Evolutionary conservation across 2,329 filamentous ascomycete genomes (phyloP).

Genomic region (Aspergillus uvarum): DNA sequence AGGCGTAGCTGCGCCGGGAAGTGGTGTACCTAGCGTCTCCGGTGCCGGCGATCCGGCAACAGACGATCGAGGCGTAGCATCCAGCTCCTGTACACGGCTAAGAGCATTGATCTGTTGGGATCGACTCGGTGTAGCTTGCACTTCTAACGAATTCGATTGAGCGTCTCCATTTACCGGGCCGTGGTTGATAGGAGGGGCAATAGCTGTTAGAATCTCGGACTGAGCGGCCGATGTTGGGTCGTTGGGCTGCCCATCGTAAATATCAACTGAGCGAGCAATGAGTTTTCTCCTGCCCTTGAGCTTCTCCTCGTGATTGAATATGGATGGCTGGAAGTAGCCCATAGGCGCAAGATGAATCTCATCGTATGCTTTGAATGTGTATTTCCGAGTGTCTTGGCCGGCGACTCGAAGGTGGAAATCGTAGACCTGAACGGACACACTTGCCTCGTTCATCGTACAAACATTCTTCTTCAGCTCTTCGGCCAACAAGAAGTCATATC

Average conservation of each 20-base stretch:
- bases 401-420: constrained; percentile 89
- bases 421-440: constrained; percentile 82
- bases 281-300: constrained; percentile 75
- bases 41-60: constrained; percentile 84
- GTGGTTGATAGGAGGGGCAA: constrained; percentile 42
- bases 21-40: constrained; percentile 70
- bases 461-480: constrained; percentile 94
- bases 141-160: constrained; percentile 26
- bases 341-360: constrained; percentile 92
- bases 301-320: constrained; percentile 83
- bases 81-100: constrained; percentile 65
- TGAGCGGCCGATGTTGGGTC: constrained; percentile 87
- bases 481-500: constrained; percentile 89
- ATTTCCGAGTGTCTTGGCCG: constrained; percentile 86
- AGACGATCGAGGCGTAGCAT: constrained; percentile 78
- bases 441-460: constrained; percentile 85
- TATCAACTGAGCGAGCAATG: constrained; percentile 83
- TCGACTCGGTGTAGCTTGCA: constrained; percentile 47
- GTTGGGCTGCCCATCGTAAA: constrained; percentile 90
- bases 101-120: constrained; percentile 69
- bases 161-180: constrained; percentile 41
- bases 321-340: constrained; percentile 85
- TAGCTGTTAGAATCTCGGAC: constrained; percentile 60
- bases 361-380: constrained; percentile 95
- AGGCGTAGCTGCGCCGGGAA: constrained; percentile 48